Base-by-base conservation (phyloP, 2,329 filamentous ascomycete species). In the Domatiomyces globalis region DNA sequence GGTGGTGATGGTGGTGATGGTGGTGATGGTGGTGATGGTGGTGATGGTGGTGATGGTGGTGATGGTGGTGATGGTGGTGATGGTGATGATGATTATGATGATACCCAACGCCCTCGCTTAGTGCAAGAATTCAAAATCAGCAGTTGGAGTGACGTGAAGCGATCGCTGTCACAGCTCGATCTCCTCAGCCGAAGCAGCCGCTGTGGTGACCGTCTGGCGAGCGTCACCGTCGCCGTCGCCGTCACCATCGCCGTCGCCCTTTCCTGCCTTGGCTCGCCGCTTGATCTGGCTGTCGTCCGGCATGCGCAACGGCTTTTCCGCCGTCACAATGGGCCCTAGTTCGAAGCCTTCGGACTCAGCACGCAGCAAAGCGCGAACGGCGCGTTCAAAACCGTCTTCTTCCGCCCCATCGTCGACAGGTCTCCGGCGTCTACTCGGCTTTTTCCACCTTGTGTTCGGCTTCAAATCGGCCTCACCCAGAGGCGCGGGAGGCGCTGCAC, bases 231-330 rank as follows among this genome's bases (percentile, higher is more conserved):
- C 33, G 15, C 33, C 33, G 12, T 10, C 29, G 12, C 29, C 29
- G 8, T 10, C 29, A 33, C 12, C 33, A 10, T 7, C 29, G 29
- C 7, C 29, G 15, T 15, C 33, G 4, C 33, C 12, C 8, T 15
- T 5, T 18, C 58, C 57, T 22, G 53, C 54, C 19, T 46, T 48
- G 9, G 60, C 48, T 44, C 43, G 46, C 51, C 53, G 53, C 55
- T 54, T 69, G 63, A 45, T 68, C 63, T 29, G 58, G 46, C 50
- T 68, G 67, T 48, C 59, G 50, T 56, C 63, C 56, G 42, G 63
- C 65, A 53, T 73, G 75, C 78, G 81, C 56, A 75, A 75, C 43
- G 71, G 70, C 58, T 75, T 73, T 54, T 82, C 78, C 53, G 78
- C 78, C 59, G 83, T 83, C 49, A 83, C 78, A 48, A 73, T 70